Evolutionary conservation across 2,329 filamentous ascomycete genomes (phyloP), one percentile per base, ranked within the genome.

Genomic region (Neonectria sp.): DNA sequence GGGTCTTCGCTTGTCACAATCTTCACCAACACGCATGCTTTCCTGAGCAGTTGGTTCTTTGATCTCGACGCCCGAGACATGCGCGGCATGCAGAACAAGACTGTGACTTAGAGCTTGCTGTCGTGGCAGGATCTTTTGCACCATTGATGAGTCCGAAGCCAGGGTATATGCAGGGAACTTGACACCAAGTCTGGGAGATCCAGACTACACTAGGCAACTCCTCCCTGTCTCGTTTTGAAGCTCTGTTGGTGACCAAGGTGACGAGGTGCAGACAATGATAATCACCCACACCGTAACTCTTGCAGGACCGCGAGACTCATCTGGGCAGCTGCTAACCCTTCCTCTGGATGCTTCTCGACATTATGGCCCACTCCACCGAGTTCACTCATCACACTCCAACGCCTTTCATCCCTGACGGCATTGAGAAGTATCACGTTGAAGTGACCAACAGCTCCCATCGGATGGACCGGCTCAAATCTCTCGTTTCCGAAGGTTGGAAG

Each of bases 241-340:
- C 37, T 71, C 59, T 73, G 72, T 74, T 74, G 72, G 72, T 75
- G 72, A 74, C 31, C 29, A 68, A 55, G 68, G 46, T 69, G 60
- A 59, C 40, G 43, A 55, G 43, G 49, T 71, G 72, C 72, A 72
- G 65, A 66, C 61, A 55, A 46, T 63, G 51, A 65, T 49, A 56
- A 58, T 71, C 60, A 70, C 62, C 60, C 68, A 75, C 72, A 69
- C 69, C 71, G 55, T 72, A 63, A 71, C 58, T 68, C 59, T 64
- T 45, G 33, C 52, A 55, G 60, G 57, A 70, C 43, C 45, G 49
- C 53, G 45, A 67, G 45, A 37, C 60, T 59, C 31, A 46, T 55
- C 67, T 56, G 51, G 52, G 60, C 55, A 59, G 29, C 52, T 66
- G 17, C 59, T 65, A 63, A 35, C 62, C 61, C 61, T 55, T 40